Conservation (phyloP, 2,329 filamentous ascomycete genomes). For the Pestalotiopsis sp. region DNA sequence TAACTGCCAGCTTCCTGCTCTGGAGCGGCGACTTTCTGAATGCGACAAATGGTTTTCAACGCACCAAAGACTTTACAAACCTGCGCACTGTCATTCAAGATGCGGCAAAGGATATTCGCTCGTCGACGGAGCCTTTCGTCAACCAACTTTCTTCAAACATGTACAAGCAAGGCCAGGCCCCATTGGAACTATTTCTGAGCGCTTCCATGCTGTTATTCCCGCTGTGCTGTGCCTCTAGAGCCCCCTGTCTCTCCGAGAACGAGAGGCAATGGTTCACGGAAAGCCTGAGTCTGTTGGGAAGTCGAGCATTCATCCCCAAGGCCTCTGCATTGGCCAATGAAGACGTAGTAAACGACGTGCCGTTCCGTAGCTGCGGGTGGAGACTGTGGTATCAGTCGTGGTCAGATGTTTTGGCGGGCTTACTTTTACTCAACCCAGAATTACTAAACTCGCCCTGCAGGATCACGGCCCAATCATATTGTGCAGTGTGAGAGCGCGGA, state of each 20-base stretch:
- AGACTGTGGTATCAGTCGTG: neutral
- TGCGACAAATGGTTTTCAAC: neutral
- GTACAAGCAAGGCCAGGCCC: neutral
- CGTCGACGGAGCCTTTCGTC: neutral
- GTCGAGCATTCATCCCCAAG: neutral
- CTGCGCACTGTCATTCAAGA: neutral
- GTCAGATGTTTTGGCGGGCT: neutral
- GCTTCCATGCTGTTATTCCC: neutral
- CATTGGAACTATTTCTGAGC: neutral
- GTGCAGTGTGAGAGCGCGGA: neutral
- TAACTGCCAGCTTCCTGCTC: neutral
- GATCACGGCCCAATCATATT: neutral
- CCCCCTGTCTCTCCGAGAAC: neutral
- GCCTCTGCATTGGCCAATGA: neutral
- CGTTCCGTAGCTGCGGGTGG: neutral
- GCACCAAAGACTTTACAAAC: neutral
- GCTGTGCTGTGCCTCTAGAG: neutral
- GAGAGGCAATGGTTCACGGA: neutral
- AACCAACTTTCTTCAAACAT: neutral
- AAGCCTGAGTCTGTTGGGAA: neutral
- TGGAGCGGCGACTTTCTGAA: neutral
- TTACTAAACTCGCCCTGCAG: neutral
- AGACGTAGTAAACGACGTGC: neutral
- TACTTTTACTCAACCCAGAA: neutral
- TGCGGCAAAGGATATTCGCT: neutral